Conservation (phyloP, 2,329 filamentous ascomycete genomes). For the Sclerotinia glacialis region DNA sequence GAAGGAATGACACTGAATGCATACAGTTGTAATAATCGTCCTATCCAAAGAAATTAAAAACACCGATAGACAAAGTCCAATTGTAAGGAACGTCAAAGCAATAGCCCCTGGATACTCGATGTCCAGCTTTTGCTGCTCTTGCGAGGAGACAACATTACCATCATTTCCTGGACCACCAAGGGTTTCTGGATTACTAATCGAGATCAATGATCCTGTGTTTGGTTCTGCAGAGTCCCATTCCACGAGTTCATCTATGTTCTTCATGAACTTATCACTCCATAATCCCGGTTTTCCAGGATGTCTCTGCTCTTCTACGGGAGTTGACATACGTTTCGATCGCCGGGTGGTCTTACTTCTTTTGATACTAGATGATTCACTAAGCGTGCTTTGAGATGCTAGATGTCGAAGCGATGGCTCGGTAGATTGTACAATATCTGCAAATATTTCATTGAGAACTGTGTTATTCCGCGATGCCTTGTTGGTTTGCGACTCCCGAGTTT, state of each 20-base stretch:
- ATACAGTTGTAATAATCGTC: slow-evolving; percentile 41
- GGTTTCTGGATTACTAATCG: neutral
- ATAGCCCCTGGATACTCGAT: slow-evolving; percentile 28
- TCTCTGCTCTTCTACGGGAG: slow-evolving; percentile 28
- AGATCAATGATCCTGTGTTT: neutral
- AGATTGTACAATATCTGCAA: slow-evolving; percentile 25
- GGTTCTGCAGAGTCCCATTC: neutral
- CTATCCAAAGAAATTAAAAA: slow-evolving; percentile 38
- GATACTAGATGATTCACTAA: neutral
- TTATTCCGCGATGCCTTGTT: neutral
- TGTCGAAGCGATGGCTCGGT: slow-evolving; percentile 28
- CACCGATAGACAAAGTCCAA: slow-evolving; percentile 35
- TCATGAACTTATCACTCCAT: slow-evolving; percentile 5
- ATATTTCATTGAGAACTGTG: slow-evolving; percentile 19
- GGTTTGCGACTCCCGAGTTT: neutral
- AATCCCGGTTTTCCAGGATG: slow-evolving; percentile 23
- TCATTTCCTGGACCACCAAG: neutral
- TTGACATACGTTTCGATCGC: neutral
- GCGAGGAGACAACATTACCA: neutral
- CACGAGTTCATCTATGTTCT: neutral
- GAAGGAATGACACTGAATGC: slow-evolving; percentile 41
- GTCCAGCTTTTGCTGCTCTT: neutral
- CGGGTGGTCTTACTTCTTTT: neutral
- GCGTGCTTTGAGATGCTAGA: slow-evolving; percentile 25
- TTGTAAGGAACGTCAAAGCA: slow-evolving; percentile 26